Percentiles rank a stretch among this genome's conserved stretches.
Evolutionary conservation across 1,284 basidiomycete genomes (phyloP).

Genomic region (Cryptococcus amylolentus): DNA sequence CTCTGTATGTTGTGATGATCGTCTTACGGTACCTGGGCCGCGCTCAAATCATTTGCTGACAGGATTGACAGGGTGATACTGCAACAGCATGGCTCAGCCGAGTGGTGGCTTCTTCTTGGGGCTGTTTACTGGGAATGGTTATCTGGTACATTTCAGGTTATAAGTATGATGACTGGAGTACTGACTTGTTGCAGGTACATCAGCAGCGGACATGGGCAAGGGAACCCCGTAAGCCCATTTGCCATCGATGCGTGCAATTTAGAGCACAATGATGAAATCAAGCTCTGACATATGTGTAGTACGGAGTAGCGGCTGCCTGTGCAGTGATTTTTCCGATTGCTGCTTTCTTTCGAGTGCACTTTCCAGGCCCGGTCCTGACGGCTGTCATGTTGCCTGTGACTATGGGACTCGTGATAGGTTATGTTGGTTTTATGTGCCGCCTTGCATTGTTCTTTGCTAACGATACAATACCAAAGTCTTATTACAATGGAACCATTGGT

Average conservation of each 20-base stretch:
- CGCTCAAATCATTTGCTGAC: background rate
- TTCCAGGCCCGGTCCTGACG: conserved; percentile 56
- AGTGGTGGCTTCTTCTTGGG: conserved; percentile 65
- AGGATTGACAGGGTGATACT: conserved; percentile 63
- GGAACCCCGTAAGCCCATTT: conserved; percentile 55
- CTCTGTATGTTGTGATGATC: conserved; percentile 14
- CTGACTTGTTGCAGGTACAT: conserved; percentile 59
- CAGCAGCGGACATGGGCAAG: conserved; percentile 61
- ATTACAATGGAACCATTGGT: conserved; percentile 40
- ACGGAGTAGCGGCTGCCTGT: conserved; percentile 66
- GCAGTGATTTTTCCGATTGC: conserved; percentile 67
- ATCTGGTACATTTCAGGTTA: conserved; percentile 21
- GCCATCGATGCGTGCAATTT: background rate
- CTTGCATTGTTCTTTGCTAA: background rate
- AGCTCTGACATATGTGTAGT: conserved; percentile 38
- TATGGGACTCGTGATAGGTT: conserved; percentile 65
- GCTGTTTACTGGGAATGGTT: conserved; percentile 62
- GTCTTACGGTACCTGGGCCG: background rate
- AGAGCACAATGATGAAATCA: background rate
- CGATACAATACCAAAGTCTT: conserved; percentile 24
- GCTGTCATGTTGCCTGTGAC: conserved; percentile 73
- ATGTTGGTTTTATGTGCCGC: conserved; percentile 26
- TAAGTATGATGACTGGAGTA: conserved; percentile 4
- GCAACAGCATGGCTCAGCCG: conserved; percentile 64
- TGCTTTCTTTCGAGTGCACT: conserved; percentile 61